Conservation (phyloP, 129 eudicot genomes). For the Logfia minima region DNA sequence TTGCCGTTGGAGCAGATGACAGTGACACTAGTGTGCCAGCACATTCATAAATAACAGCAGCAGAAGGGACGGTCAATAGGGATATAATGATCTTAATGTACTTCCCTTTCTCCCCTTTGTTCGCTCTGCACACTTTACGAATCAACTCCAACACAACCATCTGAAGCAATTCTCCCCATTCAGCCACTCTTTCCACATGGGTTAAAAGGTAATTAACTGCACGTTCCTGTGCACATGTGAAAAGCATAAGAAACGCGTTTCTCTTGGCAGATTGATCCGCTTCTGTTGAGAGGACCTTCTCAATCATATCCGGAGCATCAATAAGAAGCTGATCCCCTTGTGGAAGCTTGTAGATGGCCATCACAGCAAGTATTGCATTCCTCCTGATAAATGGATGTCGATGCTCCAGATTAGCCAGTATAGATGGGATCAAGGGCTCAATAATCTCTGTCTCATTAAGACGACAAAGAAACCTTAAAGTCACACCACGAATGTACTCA, state of each 20-base stretch:
- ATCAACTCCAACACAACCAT: constrained; percentile 95
- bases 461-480: constrained; percentile 89
- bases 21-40: constrained; percentile 92
- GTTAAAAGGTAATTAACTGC: constrained; percentile 83
- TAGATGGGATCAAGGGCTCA: constrained; percentile 91
- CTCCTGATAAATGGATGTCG: constrained; percentile 88
- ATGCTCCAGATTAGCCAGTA: constrained; percentile 79
- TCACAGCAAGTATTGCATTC: constrained; percentile 93
- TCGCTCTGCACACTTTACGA: constrained; percentile 90
- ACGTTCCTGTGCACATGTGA: constrained; percentile 86
- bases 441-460: constrained; percentile 80
- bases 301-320: constrained; percentile 95
- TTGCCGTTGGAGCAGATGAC: constrained; percentile 95
- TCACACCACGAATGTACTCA: constrained; percentile 92
- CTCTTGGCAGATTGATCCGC: constrained; percentile 92
- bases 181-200: constrained; percentile 76
- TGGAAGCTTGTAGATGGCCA: constrained; percentile 93
- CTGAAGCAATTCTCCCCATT: constrained; percentile 93
- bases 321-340: constrained; percentile 92
- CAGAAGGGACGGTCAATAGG: constrained; percentile 74
- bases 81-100: constrained; percentile 88
- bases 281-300: constrained; percentile 76
- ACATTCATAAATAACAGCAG: constrained; percentile 95
- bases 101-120: constrained; percentile 83
- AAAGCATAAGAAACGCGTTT: constrained; percentile 96